These are phyloP conservation scores for Aspergillus biplanus DNA, from an alignment of 495 filamentous ascomycete genomes.

Conservation along the genomic window DNA sequence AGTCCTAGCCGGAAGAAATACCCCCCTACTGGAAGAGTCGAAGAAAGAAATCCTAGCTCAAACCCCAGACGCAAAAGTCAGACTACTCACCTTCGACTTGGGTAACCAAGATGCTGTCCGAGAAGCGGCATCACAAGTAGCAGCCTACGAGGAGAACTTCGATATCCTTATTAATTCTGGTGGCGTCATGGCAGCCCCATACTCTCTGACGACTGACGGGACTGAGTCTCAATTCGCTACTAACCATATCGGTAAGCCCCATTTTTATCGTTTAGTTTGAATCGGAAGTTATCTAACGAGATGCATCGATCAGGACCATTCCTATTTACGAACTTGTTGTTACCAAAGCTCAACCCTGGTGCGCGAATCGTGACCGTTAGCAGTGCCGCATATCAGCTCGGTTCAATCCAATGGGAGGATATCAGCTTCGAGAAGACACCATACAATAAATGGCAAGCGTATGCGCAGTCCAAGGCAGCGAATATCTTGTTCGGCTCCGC, in stretches of 20 bases:
- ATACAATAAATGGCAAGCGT: slow-evolving; percentile 10
- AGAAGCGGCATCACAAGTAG: background rate
- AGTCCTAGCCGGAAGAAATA: background rate
- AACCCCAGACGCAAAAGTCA: background rate
- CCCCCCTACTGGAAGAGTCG: background rate
- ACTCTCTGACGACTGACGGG: background rate
- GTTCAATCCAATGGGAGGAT: slow-evolving; percentile 4
- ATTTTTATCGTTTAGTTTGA: background rate
- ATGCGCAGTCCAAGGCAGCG: slow-evolving; percentile 6
- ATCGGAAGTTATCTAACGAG: background rate
- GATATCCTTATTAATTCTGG: slow-evolving; percentile 7
- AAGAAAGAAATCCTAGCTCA: slow-evolving; percentile 1
- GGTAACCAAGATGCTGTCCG: background rate
- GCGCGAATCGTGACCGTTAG: slow-evolving; percentile 5
- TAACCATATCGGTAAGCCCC: background rate
- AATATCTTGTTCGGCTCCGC: slow-evolving; percentile 10
- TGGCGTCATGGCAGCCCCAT: background rate
- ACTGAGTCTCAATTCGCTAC: slow-evolving; percentile 8
- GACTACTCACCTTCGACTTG: slow-evolving; percentile 1
- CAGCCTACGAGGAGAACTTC: background rate
- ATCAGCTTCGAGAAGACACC: slow-evolving; percentile 8
- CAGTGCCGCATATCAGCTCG: slow-evolving; percentile 3
- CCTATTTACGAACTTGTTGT: background rate
- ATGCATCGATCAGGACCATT: background rate
- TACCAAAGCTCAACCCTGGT: background rate